phyloP scores from a whole-genome alignment of 768 basidiomycete genomes.

The Pilatotrama ljubarskyi region DNA sequence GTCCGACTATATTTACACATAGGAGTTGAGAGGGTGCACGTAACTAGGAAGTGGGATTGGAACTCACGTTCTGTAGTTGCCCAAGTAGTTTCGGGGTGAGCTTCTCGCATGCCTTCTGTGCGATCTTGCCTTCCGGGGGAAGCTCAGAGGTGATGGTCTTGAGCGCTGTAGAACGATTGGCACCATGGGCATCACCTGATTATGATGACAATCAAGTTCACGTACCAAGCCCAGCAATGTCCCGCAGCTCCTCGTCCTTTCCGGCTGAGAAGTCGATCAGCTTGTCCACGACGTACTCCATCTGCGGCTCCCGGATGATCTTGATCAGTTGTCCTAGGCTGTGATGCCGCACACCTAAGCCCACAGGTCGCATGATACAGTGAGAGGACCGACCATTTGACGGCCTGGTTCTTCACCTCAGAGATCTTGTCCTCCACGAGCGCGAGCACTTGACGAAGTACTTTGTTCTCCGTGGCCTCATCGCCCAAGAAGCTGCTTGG shows the following conservation, averaged over 20 bases:
- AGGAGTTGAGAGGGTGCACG: not conserved
- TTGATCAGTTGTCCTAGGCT: conserved; percentile 91
- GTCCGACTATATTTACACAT: conserved; percentile 43
- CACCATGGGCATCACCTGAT: too few relatives aligned
- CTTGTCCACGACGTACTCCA: conserved; percentile 87
- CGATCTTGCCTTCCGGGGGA: conserved; percentile 78
- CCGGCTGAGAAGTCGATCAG: conserved; percentile 84
- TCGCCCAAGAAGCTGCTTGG: conserved; percentile 76
- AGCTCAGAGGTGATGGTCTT: conserved; percentile 95
- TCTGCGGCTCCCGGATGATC: conserved; percentile 78
- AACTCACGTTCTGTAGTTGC: conserved; percentile 72
- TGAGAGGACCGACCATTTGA: conserved; percentile 73
- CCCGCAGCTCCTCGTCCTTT: conserved; percentile 89
- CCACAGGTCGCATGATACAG: not conserved
- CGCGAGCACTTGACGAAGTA: conserved; percentile 79
- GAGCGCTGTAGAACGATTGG: conserved; percentile 55
- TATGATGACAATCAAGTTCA: not conserved
- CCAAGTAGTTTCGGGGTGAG: conserved; percentile 80
- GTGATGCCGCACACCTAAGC: not conserved
- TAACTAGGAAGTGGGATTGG: not conserved
- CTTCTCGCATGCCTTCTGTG: conserved; percentile 76
- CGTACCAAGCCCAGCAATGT: conserved; percentile 91
- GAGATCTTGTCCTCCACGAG: conserved; percentile 94
- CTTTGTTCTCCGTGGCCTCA: conserved; percentile 80
- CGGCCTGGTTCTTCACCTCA: conserved; percentile 97